Base-by-base conservation (phyloP, 805 yeast genomes). In the Torulaspora quercuum region DNA sequence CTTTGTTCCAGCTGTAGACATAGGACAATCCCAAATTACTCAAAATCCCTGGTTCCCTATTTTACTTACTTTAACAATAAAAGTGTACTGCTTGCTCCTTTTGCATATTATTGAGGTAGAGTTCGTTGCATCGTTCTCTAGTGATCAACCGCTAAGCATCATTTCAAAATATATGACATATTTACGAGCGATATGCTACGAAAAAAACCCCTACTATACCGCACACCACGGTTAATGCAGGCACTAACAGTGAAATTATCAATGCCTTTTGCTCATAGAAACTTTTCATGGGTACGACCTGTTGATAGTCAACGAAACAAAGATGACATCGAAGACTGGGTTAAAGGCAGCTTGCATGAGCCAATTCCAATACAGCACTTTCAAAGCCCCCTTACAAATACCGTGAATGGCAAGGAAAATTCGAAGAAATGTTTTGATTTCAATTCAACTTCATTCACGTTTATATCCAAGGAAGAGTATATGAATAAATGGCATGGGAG, bases 271-370 rank as follows among this genome's bases (percentile, higher is more conserved):
- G 16, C 12, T 12, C 24, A 21, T 20, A 42, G 41, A 20, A 11
- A 25, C 13, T 33, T 39, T 24, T 35, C 32, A 21, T 35, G 37
- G 27, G 16, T 23, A 22, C 29, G 40, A 20, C 29, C 33, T 9
- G 26, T 11, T 5, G 39, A 35, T 11, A 31, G 16, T 10, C 44
- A 32, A 24, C 37, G 28, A 14, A 29, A 42, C 15, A 47, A 40
- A 20, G 36, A 41, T 24, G 51, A 42, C 8, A 34, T 46, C 17
- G 42, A 42, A 20, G 38, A 32, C 20, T 48, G 52, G 55, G 42
- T 46, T 27, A 36, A 29, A 19, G 33, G 29, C 15, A 41, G 37
- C 21, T 25, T 48, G 11, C 20, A 30, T 22, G 53, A 48, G 11
- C 42, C 41, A 24, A 28, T 29, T 13, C 41, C 42, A 4, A 11